Conservation (phyloP, 192 early-diverging fungal genomes). For the Backusella mclennaniae region DNA sequence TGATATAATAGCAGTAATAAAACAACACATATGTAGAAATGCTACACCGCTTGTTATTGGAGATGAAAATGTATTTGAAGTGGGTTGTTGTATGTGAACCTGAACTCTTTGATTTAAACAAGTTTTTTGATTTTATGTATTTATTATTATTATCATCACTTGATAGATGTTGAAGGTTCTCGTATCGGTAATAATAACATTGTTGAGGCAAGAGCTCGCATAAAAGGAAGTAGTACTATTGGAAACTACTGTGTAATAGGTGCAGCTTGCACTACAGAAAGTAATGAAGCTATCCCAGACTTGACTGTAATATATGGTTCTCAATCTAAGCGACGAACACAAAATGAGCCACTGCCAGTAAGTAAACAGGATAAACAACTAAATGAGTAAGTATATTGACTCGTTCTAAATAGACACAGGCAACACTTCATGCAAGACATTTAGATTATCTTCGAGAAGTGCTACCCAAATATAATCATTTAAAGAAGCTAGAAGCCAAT, state of each 20-base stretch:
- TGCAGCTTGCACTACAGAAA: conserved; percentile 59
- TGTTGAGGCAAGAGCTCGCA: conserved; percentile 60
- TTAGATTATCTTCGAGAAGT: conserved; percentile 70
- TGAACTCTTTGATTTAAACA: not conserved
- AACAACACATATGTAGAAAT: conserved; percentile 28
- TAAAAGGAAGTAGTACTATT: conserved; percentile 54
- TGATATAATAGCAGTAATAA: not conserved
- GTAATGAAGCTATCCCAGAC: conserved; percentile 56
- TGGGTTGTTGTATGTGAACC: conserved; percentile 57
- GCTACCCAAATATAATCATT: conserved; percentile 58
- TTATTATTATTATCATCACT: not conserved
- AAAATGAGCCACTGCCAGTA: conserved; percentile 21
- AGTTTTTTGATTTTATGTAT: not conserved
- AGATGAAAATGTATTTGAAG: conserved; percentile 74
- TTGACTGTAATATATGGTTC: conserved; percentile 68
- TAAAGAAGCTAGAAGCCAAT: conserved; percentile 32
- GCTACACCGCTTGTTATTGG: conserved; percentile 60
- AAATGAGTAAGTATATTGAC: not conserved
- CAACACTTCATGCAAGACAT: conserved; percentile 60
- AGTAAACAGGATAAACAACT: not conserved
- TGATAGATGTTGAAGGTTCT: conserved; percentile 61
- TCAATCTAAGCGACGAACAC: conserved; percentile 50
- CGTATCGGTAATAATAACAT: conserved; percentile 64
- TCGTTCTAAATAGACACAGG: conserved; percentile 41
- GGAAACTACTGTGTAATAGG: conserved; percentile 74